Conservation (phyloP, 2,329 filamentous ascomycete species). For the Fusarium sp. region DNA sequence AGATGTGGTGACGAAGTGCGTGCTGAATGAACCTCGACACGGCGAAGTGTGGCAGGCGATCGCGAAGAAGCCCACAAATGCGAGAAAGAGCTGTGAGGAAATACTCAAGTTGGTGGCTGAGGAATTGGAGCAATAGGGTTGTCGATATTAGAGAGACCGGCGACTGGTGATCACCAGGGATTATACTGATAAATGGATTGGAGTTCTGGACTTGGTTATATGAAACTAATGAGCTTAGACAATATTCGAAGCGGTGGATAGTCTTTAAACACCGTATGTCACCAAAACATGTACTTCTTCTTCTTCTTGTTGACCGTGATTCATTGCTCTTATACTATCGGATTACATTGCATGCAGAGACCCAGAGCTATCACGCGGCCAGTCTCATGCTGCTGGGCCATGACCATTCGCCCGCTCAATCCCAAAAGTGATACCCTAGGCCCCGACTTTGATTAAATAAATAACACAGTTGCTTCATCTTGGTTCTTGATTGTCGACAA, state of each 20-base stretch:
- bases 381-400: constrained; percentile 25
- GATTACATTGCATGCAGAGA: constrained; percentile 25
- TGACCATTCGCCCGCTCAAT: constrained; percentile 19
- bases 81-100: constrained; percentile 79
- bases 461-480: constrained; percentile 19
- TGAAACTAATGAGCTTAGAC: constrained; percentile 34
- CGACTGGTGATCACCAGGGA: constrained; percentile 1
- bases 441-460: constrained; percentile 26
- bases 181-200: constrained; percentile 5
- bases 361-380: constrained; percentile 14
- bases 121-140: constrained; percentile 48
- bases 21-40: constrained; percentile 87
- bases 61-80: constrained; percentile 87
- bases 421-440: constrained; percentile 17
- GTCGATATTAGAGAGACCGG: not conserved
- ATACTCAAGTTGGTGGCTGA: constrained; percentile 82
- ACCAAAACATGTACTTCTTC: not conserved
- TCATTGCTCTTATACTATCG: constrained; percentile 31
- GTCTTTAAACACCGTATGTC: not conserved
- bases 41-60: constrained; percentile 92
- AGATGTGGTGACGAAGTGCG: constrained; percentile 85
- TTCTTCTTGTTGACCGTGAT: constrained; percentile 16
- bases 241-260: not conserved
- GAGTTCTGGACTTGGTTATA: constrained; percentile 29
- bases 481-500: not conserved